Evolutionary conservation across 2,329 filamentous ascomycete species (phyloP).

Genomic region (Botrytis fragariae): DNA sequence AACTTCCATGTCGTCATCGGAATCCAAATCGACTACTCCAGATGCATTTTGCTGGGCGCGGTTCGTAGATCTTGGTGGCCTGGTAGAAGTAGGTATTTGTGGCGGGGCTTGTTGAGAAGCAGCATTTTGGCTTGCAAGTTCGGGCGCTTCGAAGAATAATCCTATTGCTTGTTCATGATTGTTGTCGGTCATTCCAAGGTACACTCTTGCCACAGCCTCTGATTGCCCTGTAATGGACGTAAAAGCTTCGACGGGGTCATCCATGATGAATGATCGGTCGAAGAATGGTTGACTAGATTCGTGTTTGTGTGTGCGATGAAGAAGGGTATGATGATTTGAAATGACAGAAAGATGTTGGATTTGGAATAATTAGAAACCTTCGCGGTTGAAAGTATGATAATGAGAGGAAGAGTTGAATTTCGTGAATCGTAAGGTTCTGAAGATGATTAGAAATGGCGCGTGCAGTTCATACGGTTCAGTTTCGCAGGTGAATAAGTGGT

Average conservation of each 20-base stretch:
- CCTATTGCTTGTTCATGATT: constrained; percentile 83
- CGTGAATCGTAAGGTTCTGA: background rate
- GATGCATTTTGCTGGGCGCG: constrained; percentile 47
- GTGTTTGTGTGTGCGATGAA: background rate
- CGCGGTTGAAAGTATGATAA: background rate
- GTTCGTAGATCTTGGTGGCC: constrained; percentile 27
- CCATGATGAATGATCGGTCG: constrained; percentile 38
- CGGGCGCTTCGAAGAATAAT: constrained; percentile 86
- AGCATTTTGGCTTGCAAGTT: constrained; percentile 48
- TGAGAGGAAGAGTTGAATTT: background rate
- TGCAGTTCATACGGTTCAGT: background rate
- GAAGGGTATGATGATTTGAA: background rate
- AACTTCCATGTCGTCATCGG: constrained; percentile 68
- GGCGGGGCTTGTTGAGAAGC: constrained; percentile 30
- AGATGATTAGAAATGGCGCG: background rate
- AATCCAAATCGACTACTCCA: constrained; percentile 72
- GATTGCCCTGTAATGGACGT: constrained; percentile 75
- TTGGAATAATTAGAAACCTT: background rate
- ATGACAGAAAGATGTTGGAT: background rate
- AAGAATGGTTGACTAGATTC: background rate
- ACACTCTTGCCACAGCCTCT: constrained; percentile 72
- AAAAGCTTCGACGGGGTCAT: constrained; percentile 71
- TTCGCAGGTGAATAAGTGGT: background rate
- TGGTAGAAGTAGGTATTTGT: constrained; percentile 34
- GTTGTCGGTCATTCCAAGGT: constrained; percentile 79